Conservation (phyloP, 208 protist species). For the Acanthamoeba lenticulata region DNA sequence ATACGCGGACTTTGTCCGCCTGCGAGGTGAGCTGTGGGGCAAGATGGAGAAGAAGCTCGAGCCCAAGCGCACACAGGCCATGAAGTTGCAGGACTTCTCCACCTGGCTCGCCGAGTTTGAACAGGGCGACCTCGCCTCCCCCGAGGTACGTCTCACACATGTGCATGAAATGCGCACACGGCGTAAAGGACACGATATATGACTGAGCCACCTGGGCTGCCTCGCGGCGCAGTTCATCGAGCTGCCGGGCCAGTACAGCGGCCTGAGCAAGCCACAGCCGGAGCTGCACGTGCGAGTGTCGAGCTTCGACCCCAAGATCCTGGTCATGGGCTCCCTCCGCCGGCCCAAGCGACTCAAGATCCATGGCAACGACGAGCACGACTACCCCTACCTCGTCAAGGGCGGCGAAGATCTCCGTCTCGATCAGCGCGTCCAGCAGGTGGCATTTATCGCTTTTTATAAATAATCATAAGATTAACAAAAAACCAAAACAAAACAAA, state of each 20-base stretch:
- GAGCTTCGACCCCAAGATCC: conserved; percentile 84
- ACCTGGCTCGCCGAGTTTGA: conserved; percentile 82
- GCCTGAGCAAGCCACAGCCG: conserved; percentile 74
- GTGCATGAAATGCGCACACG: too few relatives aligned
- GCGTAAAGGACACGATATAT: too few relatives aligned
- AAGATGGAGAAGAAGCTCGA: conserved; percentile 68
- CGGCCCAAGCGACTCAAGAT: conserved; percentile 92
- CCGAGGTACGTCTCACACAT: conserved; percentile 49
- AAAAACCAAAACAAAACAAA: too few relatives aligned
- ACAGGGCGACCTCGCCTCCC: conserved; percentile 47
- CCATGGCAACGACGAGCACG: conserved; percentile 87
- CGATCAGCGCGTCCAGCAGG: conserved; percentile 93
- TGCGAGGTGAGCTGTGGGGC: conserved; percentile 43
- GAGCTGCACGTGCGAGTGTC: conserved; percentile 77
- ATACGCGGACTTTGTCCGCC: conserved; percentile 42
- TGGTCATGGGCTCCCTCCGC: conserved; percentile 90
- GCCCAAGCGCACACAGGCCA: conserved; percentile 64
- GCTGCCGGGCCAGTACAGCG: conserved; percentile 85
- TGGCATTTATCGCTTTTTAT: conserved; percentile 71
- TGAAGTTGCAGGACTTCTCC: conserved; percentile 82
- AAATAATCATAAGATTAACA: too few relatives aligned
- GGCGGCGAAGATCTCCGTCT: conserved; percentile 94
- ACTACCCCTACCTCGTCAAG: conserved; percentile 92
- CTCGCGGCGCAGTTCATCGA: conserved; percentile 74
- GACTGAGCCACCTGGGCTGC: too few relatives aligned